A percentile compares a stretch with the other conserved stretches of the same genome.
Conservation (phyloP, 495 filamentous ascomycete species). For the Lindgomyces ingoldianus region DNA sequence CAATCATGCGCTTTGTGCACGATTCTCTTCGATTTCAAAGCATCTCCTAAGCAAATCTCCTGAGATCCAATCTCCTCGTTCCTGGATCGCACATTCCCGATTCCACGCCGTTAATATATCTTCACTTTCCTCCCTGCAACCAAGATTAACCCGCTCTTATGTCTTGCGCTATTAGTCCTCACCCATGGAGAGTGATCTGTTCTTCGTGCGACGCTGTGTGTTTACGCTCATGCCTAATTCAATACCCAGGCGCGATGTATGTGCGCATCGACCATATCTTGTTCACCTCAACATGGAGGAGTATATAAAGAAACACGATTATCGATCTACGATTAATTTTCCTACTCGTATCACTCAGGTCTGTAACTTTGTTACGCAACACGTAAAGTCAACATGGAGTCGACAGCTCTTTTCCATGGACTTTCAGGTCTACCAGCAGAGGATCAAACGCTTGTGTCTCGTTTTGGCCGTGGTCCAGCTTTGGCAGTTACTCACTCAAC, state of each 20-base stretch:
- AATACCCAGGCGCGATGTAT: constrained; percentile 1
- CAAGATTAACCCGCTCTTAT: background rate
- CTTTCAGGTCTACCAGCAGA: constrained; percentile 4
- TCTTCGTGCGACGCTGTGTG: background rate
- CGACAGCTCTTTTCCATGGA: constrained; percentile 14
- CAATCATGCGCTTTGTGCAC: constrained; percentile 8
- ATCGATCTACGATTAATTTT: background rate
- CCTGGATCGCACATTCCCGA: background rate
- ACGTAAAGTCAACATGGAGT: constrained; percentile 4
- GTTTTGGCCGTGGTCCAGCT: constrained; percentile 16
- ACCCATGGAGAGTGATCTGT: background rate
- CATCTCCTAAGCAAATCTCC: constrained; percentile 1
- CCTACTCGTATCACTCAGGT: background rate
- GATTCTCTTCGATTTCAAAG: constrained; percentile 12
- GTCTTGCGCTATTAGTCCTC: background rate
- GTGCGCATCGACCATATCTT: background rate
- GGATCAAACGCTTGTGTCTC: constrained; percentile 16
- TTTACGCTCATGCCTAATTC: too few relatives aligned
- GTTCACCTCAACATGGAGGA: background rate
- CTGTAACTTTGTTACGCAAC: background rate
- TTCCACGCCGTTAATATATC: constrained; percentile 11
- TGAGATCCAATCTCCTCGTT: background rate
- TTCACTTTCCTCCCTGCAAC: background rate
- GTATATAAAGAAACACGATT: constrained; percentile 5
- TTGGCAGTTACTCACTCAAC: background rate